Evolutionary conservation across 139 green algal species (phyloP), one percentile per base, ranked within the genome.

Genomic region (Haematococcus sp.): DNA sequence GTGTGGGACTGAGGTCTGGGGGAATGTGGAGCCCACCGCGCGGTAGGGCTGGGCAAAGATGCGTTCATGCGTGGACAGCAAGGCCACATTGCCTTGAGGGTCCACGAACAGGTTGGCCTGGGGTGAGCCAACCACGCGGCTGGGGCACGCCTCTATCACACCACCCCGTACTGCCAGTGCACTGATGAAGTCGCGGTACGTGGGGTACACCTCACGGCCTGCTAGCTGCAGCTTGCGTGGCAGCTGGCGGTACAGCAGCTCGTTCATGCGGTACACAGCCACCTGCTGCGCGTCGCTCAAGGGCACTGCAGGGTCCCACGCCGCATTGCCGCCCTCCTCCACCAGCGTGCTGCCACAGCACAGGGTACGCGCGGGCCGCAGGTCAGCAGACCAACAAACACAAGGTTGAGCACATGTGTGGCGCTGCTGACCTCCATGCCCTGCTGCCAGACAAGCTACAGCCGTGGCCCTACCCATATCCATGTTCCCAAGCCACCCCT

Each of bases 41-140:
- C 63, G 52, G 74, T 87, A 89, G 22, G 86, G 74, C 19, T 79
- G 73, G 54, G 73, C 83, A 75, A 93, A 93, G 22, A 92, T 83
- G 68, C 84, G 83, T 34, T 93, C 88, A 52, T 90, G 81, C 13
- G 84, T 90, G 51, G 86, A 88, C 4, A 90, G 71, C 55, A 90
- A 65, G 15, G 67, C 68, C 25, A 83, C 81, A 27, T 31, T 55
- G 17, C 88, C 88, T 9, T 28, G 63, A 43, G 88, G 87, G 31
- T 90, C 76, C 25, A 92, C 80, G 66, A 91, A 83, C n/a, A 92
- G 43, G 65, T 89, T 88, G 70, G 74, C 84, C 2, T 63, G 83
- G 27, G 87, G 87, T 17, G 82, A 87, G 46, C 87, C 87, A 1
- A 83, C 73, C 22, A 86, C 74, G 25, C 28, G 23, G 28, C 16